A percentile compares a stretch with the other conserved stretches of the same genome.
Evolutionary conservation across 768 basidiomycete genomes (phyloP).

Genomic region (Steccherinum ochraceum): DNA sequence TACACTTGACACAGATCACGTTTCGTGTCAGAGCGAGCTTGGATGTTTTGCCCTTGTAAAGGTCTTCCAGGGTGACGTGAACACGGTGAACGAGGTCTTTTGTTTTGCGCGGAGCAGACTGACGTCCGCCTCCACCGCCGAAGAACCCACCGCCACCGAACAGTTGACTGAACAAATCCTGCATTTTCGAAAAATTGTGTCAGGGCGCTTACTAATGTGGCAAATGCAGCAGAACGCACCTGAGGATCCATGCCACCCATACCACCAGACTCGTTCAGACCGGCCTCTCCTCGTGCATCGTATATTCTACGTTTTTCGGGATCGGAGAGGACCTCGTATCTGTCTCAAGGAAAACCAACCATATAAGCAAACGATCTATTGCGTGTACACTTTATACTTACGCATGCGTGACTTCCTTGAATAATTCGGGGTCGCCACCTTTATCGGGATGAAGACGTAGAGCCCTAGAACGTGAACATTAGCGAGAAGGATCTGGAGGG

Average conservation of each 20-base stretch:
- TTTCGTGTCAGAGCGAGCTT: conserved; percentile 97
- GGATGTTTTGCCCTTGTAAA: conserved; percentile 98
- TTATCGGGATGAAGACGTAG: conserved; percentile 87
- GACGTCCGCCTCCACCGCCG: conserved; percentile 63
- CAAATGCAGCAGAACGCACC: conserved; percentile 33
- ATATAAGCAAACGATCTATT: background rate
- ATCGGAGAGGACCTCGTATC: conserved; percentile 92
- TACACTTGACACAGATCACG: conserved; percentile 88
- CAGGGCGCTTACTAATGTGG: background rate
- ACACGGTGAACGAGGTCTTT: conserved; percentile 98
- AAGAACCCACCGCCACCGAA: conserved; percentile 80
- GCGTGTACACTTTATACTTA: conserved; percentile 43
- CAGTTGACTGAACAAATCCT: conserved; percentile 96
- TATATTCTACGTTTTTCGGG: conserved; percentile 75
- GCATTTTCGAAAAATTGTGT: background rate
- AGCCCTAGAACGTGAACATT: conserved; percentile 42
- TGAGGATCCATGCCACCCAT: conserved; percentile 98
- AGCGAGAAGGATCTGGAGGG: conserved; percentile 3
- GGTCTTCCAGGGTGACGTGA: conserved; percentile 92
- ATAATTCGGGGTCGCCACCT: conserved; percentile 92
- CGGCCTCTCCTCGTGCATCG: conserved; percentile 90
- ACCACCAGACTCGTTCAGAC: conserved; percentile 77
- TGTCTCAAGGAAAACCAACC: conserved; percentile 30
- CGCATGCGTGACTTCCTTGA: conserved; percentile 97
- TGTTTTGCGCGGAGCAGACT: conserved; percentile 80